Percentiles rank a stretch among this genome's conserved stretches.
Evolutionary conservation across 495 filamentous ascomycete species (phyloP).

Genomic region (Aspergillus diversus): DNA sequence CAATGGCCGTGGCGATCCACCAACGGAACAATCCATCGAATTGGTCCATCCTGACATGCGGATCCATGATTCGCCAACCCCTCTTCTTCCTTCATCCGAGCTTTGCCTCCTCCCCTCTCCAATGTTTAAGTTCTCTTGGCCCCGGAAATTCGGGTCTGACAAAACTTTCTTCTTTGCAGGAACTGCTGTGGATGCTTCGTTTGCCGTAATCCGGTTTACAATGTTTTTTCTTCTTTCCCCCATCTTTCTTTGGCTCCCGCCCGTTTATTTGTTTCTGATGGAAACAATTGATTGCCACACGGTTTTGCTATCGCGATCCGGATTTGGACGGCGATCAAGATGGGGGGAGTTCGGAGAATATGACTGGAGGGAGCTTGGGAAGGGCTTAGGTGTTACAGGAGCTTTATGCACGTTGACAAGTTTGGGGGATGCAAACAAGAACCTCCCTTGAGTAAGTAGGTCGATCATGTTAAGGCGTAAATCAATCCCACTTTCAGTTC

Average conservation of each 20-base stretch:
- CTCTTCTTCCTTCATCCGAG: slow-evolving; percentile 15
- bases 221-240: neutral
- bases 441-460: neutral
- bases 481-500: slow-evolving; percentile 14
- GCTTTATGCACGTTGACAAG: slow-evolving; percentile 11
- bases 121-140: slow-evolving; percentile 1
- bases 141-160: slow-evolving; percentile 7
- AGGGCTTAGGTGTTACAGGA: neutral
- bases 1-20: slow-evolving; percentile 24
- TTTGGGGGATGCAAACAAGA: neutral
- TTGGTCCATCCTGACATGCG: slow-evolving; percentile 7
- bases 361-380: too few relatives aligned
- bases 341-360: too few relatives aligned
- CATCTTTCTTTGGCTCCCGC: too few relatives aligned
- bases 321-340: too few relatives aligned
- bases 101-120: slow-evolving; percentile 13
- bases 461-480: neutral
- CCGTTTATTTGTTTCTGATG: too few relatives aligned
- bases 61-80: slow-evolving; percentile 30
- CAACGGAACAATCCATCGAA: slow-evolving; percentile 21
- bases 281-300: too few relatives aligned
- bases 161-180: slow-evolving; percentile 7
- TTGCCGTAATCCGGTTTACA: too few relatives aligned
- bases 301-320: too few relatives aligned
- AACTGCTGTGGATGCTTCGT: neutral